Conservation (phyloP, 495 filamentous ascomycete genomes). For the Talaromyces proteolyticus region DNA sequence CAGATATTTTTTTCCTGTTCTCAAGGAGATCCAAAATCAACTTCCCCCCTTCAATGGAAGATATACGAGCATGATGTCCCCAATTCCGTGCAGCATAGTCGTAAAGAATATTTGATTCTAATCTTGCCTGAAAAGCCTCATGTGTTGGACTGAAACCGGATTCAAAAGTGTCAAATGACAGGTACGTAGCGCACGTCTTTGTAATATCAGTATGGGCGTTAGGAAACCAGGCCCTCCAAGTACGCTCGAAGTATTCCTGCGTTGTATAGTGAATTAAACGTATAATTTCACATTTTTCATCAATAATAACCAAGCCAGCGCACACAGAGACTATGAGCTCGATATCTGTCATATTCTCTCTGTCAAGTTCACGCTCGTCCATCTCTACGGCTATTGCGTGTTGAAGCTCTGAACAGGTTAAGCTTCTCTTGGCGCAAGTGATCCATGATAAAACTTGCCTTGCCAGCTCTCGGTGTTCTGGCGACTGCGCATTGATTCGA, state of each 20-base stretch:
- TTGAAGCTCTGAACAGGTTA: constrained; percentile 6
- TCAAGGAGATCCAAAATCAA: constrained; percentile 12
- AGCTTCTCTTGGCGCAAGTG: constrained; percentile 8
- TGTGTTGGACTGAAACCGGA: constrained; percentile 8
- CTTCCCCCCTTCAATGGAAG: neutral
- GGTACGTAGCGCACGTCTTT: constrained; percentile 13
- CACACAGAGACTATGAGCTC: constrained; percentile 33
- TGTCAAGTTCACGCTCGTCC: constrained; percentile 17
- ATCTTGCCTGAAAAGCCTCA: constrained; percentile 7
- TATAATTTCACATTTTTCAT: constrained; percentile 34
- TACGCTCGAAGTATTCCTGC: constrained; percentile 30
- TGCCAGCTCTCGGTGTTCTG: constrained; percentile 4
- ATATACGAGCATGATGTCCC: constrained; percentile 18
- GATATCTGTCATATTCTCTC: constrained; percentile 21
- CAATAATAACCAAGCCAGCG: constrained; percentile 39
- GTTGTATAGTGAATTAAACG: constrained; percentile 46
- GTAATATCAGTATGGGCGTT: constrained; percentile 6
- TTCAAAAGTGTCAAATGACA: constrained; percentile 13
- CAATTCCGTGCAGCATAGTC: constrained; percentile 25
- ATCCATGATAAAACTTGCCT: constrained; percentile 10
- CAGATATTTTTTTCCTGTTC: constrained; percentile 3
- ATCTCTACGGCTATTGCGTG: constrained; percentile 30
- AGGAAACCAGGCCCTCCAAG: neutral
- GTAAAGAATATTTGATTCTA: constrained; percentile 17
- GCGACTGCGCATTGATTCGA: constrained; percentile 9